Percentiles rank a stretch among this genome's conserved stretches.
Conservation (phyloP, 1,284 basidiomycete species). For the Takashimella koratensis region DNA sequence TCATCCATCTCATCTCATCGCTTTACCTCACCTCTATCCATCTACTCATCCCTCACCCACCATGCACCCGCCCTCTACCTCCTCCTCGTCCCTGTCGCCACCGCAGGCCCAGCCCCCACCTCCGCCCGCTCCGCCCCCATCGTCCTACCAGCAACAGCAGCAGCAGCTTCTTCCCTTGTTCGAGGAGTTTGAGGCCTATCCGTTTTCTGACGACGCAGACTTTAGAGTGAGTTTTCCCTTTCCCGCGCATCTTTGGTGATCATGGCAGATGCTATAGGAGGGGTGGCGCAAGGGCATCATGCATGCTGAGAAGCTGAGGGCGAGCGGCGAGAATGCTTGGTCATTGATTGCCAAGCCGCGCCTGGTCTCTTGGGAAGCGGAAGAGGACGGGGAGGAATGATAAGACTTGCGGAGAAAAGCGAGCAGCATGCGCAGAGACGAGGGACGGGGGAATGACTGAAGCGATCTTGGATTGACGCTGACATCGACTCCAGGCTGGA, state of each 20-base stretch:
- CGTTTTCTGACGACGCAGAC: slow-evolving; percentile 34
- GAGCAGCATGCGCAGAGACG: too few species aligned
- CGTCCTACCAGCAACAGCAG: background rate
- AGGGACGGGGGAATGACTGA: too few species aligned
- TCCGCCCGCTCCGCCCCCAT: background rate
- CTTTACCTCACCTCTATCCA: background rate
- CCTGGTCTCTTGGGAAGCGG: too few species aligned
- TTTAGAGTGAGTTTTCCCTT: slow-evolving; percentile 31
- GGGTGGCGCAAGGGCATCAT: background rate
- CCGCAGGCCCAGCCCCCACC: too few species aligned
- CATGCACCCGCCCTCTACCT: slow-evolving; percentile 6
- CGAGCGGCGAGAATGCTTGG: background rate
- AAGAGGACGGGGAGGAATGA: too few species aligned
- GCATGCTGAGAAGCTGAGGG: background rate
- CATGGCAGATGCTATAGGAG: background rate
- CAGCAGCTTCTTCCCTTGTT: background rate
- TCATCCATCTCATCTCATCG: background rate
- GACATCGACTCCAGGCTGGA: slow-evolving; percentile 22
- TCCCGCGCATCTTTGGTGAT: background rate
- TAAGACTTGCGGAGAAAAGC: too few species aligned
- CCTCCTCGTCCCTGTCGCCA: slow-evolving; percentile 12
- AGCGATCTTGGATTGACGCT: background rate
- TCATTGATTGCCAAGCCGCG: background rate
- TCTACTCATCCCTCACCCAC: background rate
- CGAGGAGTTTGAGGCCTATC: slow-evolving; percentile 33